Percentiles rank a stretch among this genome's conserved stretches.
Evolutionary conservation across 2,329 filamentous ascomycete genomes (phyloP).

Genomic region (Dactylellina parvicollis): DNA sequence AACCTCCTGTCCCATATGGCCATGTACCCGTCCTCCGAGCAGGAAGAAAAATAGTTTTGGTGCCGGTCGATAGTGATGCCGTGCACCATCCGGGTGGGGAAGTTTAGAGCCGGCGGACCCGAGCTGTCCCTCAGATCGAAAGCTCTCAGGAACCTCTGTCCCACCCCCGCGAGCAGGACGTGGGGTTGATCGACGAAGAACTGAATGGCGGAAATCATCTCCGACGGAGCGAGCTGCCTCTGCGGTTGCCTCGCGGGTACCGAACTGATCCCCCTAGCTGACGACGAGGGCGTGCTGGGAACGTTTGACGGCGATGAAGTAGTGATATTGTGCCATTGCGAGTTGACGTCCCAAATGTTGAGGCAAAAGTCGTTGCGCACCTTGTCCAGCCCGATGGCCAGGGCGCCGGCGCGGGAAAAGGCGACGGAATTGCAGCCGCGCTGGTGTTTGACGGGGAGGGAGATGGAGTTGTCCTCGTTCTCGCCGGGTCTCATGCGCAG

Average conservation of each 20-base stretch:
- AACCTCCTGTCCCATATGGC: conserved; percentile 57
- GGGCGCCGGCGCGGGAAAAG: conserved; percentile 75
- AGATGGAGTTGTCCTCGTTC: conserved; percentile 73
- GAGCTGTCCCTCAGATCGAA: conserved; percentile 78
- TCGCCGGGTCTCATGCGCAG: conserved; percentile 67
- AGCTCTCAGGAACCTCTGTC: conserved; percentile 77
- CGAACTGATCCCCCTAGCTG: conserved; percentile 56
- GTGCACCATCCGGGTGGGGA: conserved; percentile 66
- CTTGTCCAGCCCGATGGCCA: conserved; percentile 82
- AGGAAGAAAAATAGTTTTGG: conserved; percentile 85
- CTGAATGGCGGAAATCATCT: conserved; percentile 82
- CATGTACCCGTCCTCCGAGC: conserved; percentile 64
- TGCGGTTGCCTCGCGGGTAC: conserved; percentile 60
- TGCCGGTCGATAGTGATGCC: conserved; percentile 79
- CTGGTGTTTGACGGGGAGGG: conserved; percentile 76
- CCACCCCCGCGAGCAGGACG: conserved; percentile 78
- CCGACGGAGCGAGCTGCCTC: conserved; percentile 70
- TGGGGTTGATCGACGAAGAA: conserved; percentile 83
- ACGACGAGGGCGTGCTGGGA: conserved; percentile 58
- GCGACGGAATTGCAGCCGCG: conserved; percentile 83
- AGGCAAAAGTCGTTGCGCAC: conserved; percentile 83
- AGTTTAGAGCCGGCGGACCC: conserved; percentile 64
- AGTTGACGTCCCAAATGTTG: conserved; percentile 82
- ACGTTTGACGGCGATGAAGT: conserved; percentile 60
- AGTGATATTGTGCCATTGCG: conserved; percentile 64